Evolutionary conservation across 805 yeast species (phyloP).

Genomic region (Monosporozyma solicola): DNA sequence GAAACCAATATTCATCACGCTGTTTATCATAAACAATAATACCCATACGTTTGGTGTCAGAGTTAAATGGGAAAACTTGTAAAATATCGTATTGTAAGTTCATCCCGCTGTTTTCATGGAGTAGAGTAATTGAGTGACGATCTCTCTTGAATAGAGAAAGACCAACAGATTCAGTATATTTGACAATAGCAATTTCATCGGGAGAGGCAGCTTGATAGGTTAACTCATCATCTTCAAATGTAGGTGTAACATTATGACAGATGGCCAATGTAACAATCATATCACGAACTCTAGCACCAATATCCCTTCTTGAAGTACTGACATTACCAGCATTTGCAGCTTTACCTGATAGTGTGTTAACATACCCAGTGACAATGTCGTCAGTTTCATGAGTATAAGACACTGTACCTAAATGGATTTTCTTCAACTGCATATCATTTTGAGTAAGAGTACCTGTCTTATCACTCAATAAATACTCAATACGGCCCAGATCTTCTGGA

Average conservation of each 20-base stretch:
- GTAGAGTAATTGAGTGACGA: slow-evolving; percentile 58
- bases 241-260: slow-evolving; percentile 97
- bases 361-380: slow-evolving; percentile 74
- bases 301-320: slow-evolving; percentile 48
- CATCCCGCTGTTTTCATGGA: slow-evolving; percentile 51
- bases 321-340: slow-evolving; percentile 7
- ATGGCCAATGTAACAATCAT: slow-evolving; percentile 73
- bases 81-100: slow-evolving; percentile 54
- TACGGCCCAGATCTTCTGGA: slow-evolving; percentile 95
- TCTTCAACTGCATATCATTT: slow-evolving; percentile 94
- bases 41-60: slow-evolving; percentile 96
- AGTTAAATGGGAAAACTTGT: slow-evolving; percentile 86
- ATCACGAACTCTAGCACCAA: slow-evolving; percentile 69
- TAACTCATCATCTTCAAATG: slow-evolving; percentile 63
- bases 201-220: slow-evolving; percentile 98
- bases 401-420: slow-evolving; percentile 84
- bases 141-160: slow-evolving; percentile 74
- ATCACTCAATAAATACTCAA: slow-evolving; percentile 85
- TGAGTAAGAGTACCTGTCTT: slow-evolving; percentile 97
- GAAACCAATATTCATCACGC: slow-evolving; percentile 70
- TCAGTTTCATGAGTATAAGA: slow-evolving; percentile 87
- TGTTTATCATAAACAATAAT: slow-evolving; percentile 58
- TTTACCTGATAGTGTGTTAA: slow-evolving; percentile 30
- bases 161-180: slow-evolving; percentile 82
- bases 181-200: slow-evolving; percentile 94